Conservation (phyloP, 768 basidiomycete species). For the Pleurotus citrinopileatus region DNA sequence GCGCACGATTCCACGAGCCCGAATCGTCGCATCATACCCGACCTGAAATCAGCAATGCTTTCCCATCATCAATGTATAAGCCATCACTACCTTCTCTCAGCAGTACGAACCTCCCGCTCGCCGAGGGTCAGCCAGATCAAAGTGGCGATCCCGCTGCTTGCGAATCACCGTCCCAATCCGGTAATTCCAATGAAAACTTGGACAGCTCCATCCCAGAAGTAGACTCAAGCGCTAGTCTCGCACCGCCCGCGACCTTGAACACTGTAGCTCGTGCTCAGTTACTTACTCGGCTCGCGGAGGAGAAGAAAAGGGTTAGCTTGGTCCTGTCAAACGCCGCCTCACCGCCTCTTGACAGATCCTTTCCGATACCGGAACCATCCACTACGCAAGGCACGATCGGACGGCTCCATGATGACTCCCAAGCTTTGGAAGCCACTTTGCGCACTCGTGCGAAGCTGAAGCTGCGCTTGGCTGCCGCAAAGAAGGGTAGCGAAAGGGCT, state of each 20-base stretch:
- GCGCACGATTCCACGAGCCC: neutral
- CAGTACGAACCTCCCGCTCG: neutral
- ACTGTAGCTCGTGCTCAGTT: slow-evolving; percentile 37
- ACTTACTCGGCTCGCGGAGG: slow-evolving; percentile 40
- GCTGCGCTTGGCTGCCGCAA: slow-evolving; percentile 45
- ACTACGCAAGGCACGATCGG: slow-evolving; percentile 7
- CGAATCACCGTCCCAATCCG: neutral
- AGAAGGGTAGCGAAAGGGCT: slow-evolving; percentile 16
- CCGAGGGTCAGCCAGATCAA: slow-evolving; percentile 3
- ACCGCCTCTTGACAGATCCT: slow-evolving; percentile 16
- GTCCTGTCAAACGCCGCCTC: slow-evolving; percentile 4
- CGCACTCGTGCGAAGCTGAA: slow-evolving; percentile 47
- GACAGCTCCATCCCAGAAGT: neutral
- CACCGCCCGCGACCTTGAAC: too few species aligned
- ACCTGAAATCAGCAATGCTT: neutral
- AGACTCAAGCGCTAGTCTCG: neutral
- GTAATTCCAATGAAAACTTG: neutral
- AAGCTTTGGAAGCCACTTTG: slow-evolving; percentile 39
- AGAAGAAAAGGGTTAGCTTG: slow-evolving; percentile 30
- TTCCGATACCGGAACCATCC: slow-evolving; percentile 11
- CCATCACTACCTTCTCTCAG: neutral
- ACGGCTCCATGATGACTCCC: slow-evolving; percentile 19
- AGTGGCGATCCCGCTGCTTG: slow-evolving; percentile 1
- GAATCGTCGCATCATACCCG: neutral
- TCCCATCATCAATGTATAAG: slow-evolving; percentile 5